These are phyloP conservation scores for Clitopilus hobsonii DNA, from an alignment of 768 basidiomycete genomes.

Conservation along the genomic window DNA sequence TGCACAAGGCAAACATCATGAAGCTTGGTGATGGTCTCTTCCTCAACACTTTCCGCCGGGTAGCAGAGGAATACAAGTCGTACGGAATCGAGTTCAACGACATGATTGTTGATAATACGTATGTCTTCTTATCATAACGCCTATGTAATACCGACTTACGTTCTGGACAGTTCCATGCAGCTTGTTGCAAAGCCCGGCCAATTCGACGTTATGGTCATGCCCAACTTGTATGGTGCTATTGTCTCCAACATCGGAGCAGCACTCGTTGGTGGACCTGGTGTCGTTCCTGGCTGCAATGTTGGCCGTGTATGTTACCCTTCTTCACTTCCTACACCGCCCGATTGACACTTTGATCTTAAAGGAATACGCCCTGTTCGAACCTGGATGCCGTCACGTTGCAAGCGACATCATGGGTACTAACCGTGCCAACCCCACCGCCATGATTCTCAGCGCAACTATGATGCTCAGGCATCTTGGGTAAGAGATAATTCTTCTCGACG, in stretches of 20 bases:
- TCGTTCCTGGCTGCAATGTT: conserved; percentile 97
- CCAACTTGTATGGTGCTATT: conserved; percentile 94
- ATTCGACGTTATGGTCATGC: conserved; percentile 99
- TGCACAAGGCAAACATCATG: conserved; percentile 99
- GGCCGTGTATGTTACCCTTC: conserved; percentile 60
- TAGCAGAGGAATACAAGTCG: conserved; percentile 95
- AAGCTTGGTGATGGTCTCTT: conserved; percentile 99
- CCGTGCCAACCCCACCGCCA: conserved; percentile 94
- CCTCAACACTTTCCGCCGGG: conserved; percentile 94
- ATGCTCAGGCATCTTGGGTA: conserved; percentile 96
- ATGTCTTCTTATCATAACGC: conserved; percentile 16
- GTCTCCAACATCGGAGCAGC: conserved; percentile 98
- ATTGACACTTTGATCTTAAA: conserved; percentile 17
- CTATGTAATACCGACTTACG: conserved; percentile 2
- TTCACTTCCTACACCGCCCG: neutral
- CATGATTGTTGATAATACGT: conserved; percentile 99
- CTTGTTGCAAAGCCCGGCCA: conserved; percentile 93
- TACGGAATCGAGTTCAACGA: conserved; percentile 90
- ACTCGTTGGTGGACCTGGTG: conserved; percentile 95
- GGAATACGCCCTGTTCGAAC: conserved; percentile 98
- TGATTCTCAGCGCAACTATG: conserved; percentile 97
- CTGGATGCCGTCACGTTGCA: conserved; percentile 94
- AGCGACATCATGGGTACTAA: conserved; percentile 96
- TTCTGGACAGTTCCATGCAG: conserved; percentile 83
- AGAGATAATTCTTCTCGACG: conserved; percentile 20